Base-by-base conservation (phyloP, 2,329 filamentous ascomycete genomes). In the Claviceps africana region DNA sequence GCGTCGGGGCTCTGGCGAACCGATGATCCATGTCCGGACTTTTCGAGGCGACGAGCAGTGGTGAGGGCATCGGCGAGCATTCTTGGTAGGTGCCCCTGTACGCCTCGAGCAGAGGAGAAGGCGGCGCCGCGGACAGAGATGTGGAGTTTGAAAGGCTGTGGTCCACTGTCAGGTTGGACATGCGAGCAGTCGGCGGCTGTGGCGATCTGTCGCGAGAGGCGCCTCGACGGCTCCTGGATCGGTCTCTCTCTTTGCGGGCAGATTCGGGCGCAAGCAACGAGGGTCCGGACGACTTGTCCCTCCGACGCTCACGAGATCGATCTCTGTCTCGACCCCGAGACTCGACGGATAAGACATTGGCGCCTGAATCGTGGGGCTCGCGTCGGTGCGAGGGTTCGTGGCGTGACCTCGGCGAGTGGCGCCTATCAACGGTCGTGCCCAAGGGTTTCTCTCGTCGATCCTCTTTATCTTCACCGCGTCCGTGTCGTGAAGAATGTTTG, bases 21-120 rank as follows among this genome's bases (percentile, higher is more conserved):
- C 61, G 61, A 42, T 76, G 64, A 22, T 79, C 77, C 10, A 81
- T 73, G 37, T 76, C 72, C 31, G 73, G 67, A 47, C 58, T 52
- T 19, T 72, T 62, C 1, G 72, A 69, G 2, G 80, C 66, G 4
- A 81, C 62, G 60, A 83, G 73, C 25, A 90, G 72, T 0, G 90
- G 88, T 0, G 89, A 89, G 0, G 90, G 90, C 88, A 96, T 95
- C 0, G 91, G 90, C 0, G 90, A 95, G 60, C 94, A 86, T 53
- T 87, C 88, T 67, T 97, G 91, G 61, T 95, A 97, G 0, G 90
- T 95, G 40, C 91, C 91, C 56, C 84, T 85, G 68, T 97, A 97
- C 1, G 93, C 84, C 68, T 97, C 91, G 2, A 95, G 79, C 48
- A 97, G 74, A 0, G 91, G 93, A 56, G 88, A 95, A 1, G 81